Evolutionary conservation across 1,284 basidiomycete genomes (phyloP).

Genomic region (Cronartium ribicola): DNA sequence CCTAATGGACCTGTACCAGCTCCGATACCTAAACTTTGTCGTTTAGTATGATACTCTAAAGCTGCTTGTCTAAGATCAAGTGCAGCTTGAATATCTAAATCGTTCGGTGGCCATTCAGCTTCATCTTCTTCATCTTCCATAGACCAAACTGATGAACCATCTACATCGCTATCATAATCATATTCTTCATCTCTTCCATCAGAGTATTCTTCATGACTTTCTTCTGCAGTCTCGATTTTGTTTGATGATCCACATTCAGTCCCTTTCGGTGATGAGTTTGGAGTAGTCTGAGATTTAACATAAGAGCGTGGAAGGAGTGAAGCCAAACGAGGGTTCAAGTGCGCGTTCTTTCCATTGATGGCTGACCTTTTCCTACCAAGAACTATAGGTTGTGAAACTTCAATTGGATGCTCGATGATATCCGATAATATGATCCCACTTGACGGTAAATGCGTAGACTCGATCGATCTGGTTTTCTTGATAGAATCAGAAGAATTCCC

Average conservation of each 20-base stretch:
- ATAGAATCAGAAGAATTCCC: conserved; percentile 2
- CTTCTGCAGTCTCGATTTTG: conserved; percentile 11
- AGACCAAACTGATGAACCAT: conserved; percentile 13
- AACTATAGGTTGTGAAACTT: neutral
- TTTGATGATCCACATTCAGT: neutral
- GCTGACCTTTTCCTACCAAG: neutral
- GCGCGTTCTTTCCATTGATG: conserved; percentile 32
- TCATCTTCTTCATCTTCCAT: conserved; percentile 18
- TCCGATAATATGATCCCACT: conserved; percentile 27
- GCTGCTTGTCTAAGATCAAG: conserved; percentile 37
- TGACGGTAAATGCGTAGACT: neutral
- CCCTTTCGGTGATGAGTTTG: neutral
- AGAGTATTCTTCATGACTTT: neutral
- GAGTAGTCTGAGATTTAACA: neutral
- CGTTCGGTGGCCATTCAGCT: conserved; percentile 25
- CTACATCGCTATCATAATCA: conserved; percentile 16
- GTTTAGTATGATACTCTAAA: conserved; percentile 36
- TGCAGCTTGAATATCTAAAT: conserved; percentile 30
- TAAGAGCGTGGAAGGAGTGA: conserved; percentile 26
- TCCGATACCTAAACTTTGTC: conserved; percentile 35
- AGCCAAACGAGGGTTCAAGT: conserved; percentile 29
- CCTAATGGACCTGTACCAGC: conserved; percentile 32
- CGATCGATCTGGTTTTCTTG: neutral
- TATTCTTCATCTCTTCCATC: conserved; percentile 4
- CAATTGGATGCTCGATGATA: conserved; percentile 19